phyloP scores from a whole-genome alignment of 208 protist species.

The Endotrypanum monterogeii region DNA sequence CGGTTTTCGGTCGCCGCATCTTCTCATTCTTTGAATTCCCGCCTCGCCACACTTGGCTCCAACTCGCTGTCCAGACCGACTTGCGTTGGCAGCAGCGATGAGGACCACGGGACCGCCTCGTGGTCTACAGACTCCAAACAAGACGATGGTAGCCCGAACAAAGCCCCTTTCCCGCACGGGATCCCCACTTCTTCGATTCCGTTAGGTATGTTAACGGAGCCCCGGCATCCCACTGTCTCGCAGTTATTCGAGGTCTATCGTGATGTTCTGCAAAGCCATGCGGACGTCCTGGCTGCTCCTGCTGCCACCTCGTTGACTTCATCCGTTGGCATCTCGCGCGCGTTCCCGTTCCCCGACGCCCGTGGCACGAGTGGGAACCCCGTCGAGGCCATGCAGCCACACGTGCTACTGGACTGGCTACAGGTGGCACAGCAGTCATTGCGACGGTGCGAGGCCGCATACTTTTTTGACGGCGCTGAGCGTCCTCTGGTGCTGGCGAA shows the following conservation, averaged over 20 bases:
- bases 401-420: constrained; percentile 23
- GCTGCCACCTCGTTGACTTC: neutral
- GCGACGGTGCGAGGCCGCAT: constrained; percentile 26
- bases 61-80: neutral
- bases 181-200: constrained; percentile 1
- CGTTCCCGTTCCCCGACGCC: constrained; percentile 1
- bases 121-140: neutral
- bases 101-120: constrained; percentile 2
- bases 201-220: constrained; percentile 17
- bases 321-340: constrained; percentile 1
- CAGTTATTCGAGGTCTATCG: constrained; percentile 46
- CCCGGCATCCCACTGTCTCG: constrained; percentile 19
- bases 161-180: neutral
- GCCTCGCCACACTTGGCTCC: neutral
- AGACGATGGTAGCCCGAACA: neutral
- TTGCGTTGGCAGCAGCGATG: neutral
- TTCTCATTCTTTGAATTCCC: neutral
- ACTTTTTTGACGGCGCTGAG: constrained; percentile 45
- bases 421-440: constrained; percentile 19
- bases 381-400: constrained; percentile 10
- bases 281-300: neutral
- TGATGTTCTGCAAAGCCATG: constrained; percentile 26
- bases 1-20: neutral
- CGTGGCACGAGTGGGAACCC: neutral
- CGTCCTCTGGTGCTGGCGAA: constrained; percentile 50